A percentile compares a stretch with the other conserved stretches of the same genome.
phyloP scores from a whole-genome alignment of 495 filamentous ascomycete genomes.

The Penicillium coprophilum region DNA sequence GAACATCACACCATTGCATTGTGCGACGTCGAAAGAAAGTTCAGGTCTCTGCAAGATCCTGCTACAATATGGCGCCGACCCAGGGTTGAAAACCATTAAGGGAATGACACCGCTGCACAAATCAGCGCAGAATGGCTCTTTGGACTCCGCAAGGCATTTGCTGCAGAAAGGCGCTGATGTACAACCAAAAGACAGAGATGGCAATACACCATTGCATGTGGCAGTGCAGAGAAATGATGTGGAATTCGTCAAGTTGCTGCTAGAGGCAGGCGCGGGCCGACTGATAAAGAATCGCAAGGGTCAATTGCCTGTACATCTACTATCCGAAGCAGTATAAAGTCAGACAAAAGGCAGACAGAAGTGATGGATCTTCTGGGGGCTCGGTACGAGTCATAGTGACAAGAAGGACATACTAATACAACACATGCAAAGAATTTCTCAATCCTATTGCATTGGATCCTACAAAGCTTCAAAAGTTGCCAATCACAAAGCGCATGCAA shows the following conservation, averaged over 20 bases:
- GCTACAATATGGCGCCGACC: neutral
- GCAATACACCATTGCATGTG: conserved; percentile 6
- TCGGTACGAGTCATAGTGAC: neutral
- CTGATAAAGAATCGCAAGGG: neutral
- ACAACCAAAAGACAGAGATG: neutral
- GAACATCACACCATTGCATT: conserved; percentile 1
- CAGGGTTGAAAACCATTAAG: neutral
- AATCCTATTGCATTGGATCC: neutral
- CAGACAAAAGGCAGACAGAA: neutral
- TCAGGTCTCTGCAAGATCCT: neutral
- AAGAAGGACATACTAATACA: neutral
- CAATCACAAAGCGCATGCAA: conserved; percentile 9
- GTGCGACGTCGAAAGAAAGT: neutral
- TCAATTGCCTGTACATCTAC: neutral
- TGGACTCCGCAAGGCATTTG: neutral
- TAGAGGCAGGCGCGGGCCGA: conserved; percentile 3
- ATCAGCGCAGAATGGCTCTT: neutral
- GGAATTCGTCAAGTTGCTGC: neutral
- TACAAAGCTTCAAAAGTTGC: neutral
- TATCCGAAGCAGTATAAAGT: neutral
- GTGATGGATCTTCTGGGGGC: neutral
- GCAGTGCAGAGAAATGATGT: neutral
- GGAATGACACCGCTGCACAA: conserved; percentile 5
- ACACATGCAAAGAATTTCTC: neutral
- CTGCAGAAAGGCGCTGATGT: neutral